phyloP scores from a whole-genome alignment of 805 yeast species.

The Myxozyma nipponensis region DNA sequence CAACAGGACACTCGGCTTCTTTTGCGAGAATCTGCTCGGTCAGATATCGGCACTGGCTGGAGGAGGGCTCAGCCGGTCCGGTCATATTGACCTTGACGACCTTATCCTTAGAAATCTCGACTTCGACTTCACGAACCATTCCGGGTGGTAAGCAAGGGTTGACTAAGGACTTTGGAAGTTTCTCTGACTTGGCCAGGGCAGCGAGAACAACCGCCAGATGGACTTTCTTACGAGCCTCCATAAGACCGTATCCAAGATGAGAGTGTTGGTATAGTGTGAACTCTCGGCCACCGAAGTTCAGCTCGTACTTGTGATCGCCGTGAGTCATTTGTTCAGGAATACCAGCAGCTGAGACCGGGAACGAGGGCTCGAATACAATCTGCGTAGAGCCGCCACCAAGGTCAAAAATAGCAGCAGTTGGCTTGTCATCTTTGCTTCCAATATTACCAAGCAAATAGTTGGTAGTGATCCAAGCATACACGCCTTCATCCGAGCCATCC shows the following conservation, averaged over 20 bases:
- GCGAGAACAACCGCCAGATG: constrained; percentile 60
- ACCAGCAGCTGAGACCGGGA: constrained; percentile 39
- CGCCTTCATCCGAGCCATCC: constrained; percentile 98
- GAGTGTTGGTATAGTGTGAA: constrained; percentile 88
- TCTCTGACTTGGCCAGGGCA: constrained; percentile 10
- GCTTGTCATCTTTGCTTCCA: constrained; percentile 65
- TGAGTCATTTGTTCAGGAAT: constrained; percentile 62
- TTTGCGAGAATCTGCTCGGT: constrained; percentile 82
- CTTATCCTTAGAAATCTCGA: constrained; percentile 42
- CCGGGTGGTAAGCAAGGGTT: constrained; percentile 92
- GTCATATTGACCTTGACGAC: constrained; percentile 54
- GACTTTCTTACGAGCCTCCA: constrained; percentile 85
- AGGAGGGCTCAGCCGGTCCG: constrained; percentile 61
- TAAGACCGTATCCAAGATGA: constrained; percentile 92
- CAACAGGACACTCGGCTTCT: constrained; percentile 65
- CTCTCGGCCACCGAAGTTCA: constrained; percentile 74
- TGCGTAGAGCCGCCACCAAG: constrained; percentile 99
- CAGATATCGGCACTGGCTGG: constrained; percentile 79
- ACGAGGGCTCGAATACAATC: constrained; percentile 94
- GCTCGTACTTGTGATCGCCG: constrained; percentile 83
- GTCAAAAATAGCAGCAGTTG: constrained; percentile 96
- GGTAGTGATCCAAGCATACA: constrained; percentile 97
- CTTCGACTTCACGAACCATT: constrained; percentile 53
- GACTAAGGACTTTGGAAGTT: constrained; percentile 39
- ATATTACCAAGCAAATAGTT: constrained; percentile 91